Conservation (phyloP, 441 rosid species). For the Hura crepitans region DNA sequence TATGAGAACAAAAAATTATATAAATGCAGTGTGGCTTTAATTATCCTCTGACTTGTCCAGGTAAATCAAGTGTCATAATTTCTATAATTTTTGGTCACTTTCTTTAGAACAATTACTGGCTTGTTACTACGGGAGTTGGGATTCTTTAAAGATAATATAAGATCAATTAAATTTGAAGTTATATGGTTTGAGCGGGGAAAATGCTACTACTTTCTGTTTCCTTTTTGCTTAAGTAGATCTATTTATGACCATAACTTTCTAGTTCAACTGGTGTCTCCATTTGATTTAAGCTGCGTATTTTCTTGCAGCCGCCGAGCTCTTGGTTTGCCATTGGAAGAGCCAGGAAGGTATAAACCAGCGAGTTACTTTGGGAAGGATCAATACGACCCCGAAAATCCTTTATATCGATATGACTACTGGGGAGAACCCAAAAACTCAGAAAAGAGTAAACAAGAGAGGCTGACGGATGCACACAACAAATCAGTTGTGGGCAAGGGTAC, state of each 20-base stretch:
- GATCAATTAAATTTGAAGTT: no score
- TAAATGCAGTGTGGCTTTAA: neutral
- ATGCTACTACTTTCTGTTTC: neutral
- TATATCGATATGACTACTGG: constrained; percentile 86
- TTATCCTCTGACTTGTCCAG: neutral
- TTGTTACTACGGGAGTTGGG: neutral
- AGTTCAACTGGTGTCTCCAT: neutral
- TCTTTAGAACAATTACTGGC: neutral
- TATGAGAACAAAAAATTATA: neutral
- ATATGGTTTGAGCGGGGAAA: neutral
- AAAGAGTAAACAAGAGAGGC: constrained; percentile 71
- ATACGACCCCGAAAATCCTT: constrained; percentile 78
- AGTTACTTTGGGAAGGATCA: constrained; percentile 83
- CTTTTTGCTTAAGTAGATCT: neutral
- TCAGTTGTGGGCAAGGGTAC: constrained; percentile 73
- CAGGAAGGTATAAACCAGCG: constrained; percentile 76
- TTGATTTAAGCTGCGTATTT: constrained; percentile 1
- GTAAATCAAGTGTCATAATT: neutral
- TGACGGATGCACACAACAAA: constrained; percentile 76
- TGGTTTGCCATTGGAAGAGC: constrained; percentile 91
- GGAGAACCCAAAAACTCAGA: constrained; percentile 94
- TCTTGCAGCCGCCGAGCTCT: constrained; percentile 68
- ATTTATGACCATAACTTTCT: neutral
- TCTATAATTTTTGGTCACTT: neutral
- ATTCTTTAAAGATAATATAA: no score